Evolutionary conservation across 1,139 yeast genomes (phyloP).

Genomic region (Sugiyamaella castrensis): DNA sequence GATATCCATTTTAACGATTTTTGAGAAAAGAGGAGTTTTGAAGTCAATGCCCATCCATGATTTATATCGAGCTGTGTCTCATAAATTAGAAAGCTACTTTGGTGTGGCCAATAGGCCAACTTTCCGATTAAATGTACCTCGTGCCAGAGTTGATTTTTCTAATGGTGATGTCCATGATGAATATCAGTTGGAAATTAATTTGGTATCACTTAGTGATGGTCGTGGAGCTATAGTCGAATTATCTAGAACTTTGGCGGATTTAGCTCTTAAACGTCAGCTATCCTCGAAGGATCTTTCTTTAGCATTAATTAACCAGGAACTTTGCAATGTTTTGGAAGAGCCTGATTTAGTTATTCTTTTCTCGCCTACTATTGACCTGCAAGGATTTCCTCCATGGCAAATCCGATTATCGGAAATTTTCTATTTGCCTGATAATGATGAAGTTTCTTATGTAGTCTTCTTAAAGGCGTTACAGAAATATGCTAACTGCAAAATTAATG

Average conservation of each 20-base stretch:
- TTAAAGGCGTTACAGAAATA: slow-evolving; percentile 78
- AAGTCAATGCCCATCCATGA: slow-evolving; percentile 47
- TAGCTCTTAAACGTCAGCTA: slow-evolving; percentile 62
- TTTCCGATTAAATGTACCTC: slow-evolving; percentile 33
- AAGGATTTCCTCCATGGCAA: slow-evolving; percentile 99
- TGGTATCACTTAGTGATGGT: slow-evolving; percentile 79
- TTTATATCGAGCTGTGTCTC: slow-evolving; percentile 56
- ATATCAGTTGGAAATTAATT: slow-evolving; percentile 53
- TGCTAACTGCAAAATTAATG: slow-evolving; percentile 77
- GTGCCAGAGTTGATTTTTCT: slow-evolving; percentile 45
- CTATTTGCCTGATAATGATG: slow-evolving; percentile 87
- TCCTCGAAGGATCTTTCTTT: slow-evolving; percentile 67
- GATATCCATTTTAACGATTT: slow-evolving; percentile 64
- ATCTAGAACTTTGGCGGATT: slow-evolving; percentile 77
- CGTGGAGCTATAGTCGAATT: slow-evolving; percentile 85
- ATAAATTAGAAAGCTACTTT: slow-evolving; percentile 67
- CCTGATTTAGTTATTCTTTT: slow-evolving; percentile 85
- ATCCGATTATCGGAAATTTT: slow-evolving; percentile 83
- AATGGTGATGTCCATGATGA: slow-evolving; percentile 40
- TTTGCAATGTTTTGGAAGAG: slow-evolving; percentile 77
- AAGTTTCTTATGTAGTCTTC: slow-evolving; percentile 81
- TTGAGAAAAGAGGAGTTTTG: slow-evolving; percentile 74
- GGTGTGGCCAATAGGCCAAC: slow-evolving; percentile 69
- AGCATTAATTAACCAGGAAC: slow-evolving; percentile 70
- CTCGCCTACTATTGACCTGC: slow-evolving; percentile 81